phyloP scores from a whole-genome alignment of 1,284 basidiomycete genomes.

The Peniophora sp. region DNA sequence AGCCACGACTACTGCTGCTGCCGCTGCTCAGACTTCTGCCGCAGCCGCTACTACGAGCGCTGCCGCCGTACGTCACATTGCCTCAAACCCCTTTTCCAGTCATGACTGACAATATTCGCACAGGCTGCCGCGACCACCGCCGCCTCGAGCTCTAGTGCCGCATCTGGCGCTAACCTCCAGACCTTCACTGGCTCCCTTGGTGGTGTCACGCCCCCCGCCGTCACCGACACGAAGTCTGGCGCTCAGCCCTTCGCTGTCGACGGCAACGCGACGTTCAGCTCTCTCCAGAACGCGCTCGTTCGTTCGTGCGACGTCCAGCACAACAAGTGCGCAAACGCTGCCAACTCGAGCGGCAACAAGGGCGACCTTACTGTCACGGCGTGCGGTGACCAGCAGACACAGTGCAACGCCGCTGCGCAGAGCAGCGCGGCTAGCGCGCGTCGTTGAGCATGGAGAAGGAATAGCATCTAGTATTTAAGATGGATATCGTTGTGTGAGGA shows the following conservation, averaged over 20 bases:
- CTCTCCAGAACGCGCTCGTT: conserved; percentile 39
- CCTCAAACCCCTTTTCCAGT: too few species aligned
- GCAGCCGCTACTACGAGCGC: background rate
- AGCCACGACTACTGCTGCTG: conserved; percentile 3
- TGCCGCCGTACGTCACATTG: conserved; percentile 8
- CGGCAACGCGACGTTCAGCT: conserved; percentile 42
- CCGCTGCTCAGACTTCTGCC: conserved; percentile 10
- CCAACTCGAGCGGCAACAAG: conserved; percentile 27
- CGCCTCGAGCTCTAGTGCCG: background rate
- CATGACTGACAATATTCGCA: background rate
- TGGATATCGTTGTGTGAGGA: too few species aligned
- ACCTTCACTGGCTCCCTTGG: background rate
- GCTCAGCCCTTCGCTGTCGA: conserved; percentile 35
- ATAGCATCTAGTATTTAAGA: too few species aligned
- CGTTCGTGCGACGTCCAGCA: conserved; percentile 53
- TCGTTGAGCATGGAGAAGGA: too few species aligned
- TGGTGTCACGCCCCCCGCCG: conserved; percentile 35
- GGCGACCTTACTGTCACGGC: conserved; percentile 37
- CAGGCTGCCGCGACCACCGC: conserved; percentile 10
- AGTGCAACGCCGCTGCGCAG: conserved; percentile 26
- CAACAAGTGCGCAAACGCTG: conserved; percentile 34
- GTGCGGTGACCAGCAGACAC: conserved; percentile 40
- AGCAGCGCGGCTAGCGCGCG: too few species aligned
- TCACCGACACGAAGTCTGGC: conserved; percentile 28
- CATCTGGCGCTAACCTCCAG: conserved; percentile 33